Percentiles rank a stretch among this genome's conserved stretches.
These are phyloP conservation scores for Schizochytrium sp. DNA, from an alignment of 108 stramenopile species.

Conservation along the genomic window DNA sequence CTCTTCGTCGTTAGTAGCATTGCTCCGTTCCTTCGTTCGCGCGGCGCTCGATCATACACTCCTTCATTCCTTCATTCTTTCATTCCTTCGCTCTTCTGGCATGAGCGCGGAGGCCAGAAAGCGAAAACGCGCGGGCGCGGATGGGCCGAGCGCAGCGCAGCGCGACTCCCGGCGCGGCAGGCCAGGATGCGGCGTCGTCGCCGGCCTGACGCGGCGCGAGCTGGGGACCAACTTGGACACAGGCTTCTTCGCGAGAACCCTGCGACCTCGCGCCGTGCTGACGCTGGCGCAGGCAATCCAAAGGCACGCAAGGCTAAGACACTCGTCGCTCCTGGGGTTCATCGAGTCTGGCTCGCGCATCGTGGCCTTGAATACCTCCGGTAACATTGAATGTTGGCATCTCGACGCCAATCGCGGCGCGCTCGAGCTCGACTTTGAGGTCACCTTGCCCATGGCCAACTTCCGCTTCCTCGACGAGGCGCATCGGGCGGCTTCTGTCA, in stretches of 20 bases:
- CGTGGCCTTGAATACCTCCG: background rate
- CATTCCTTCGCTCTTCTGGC: too few species aligned
- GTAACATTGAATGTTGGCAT: background rate
- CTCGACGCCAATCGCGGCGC: background rate
- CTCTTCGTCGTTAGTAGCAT: too few species aligned
- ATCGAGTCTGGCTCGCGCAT: background rate
- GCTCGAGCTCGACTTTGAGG: background rate
- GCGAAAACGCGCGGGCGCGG: too few species aligned
- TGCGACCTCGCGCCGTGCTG: background rate
- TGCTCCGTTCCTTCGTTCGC: too few species aligned
- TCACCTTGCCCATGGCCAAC: background rate
- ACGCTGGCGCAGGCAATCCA: background rate
- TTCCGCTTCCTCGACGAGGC: background rate
- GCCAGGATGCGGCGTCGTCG: background rate
- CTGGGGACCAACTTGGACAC: background rate
- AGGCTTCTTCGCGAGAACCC: background rate
- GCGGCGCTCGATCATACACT: too few species aligned
- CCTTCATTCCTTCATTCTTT: too few species aligned
- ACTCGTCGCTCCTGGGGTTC: background rate
- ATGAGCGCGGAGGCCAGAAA: too few species aligned
- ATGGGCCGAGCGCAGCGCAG: too few species aligned
- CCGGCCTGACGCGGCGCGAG: background rate
- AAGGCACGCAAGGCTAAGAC: background rate
- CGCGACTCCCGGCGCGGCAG: background rate
- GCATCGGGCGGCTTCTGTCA: background rate